Evolutionary conservation across 2,329 filamentous ascomycete genomes (phyloP), one percentile per base, ranked within the genome.

Genomic region (Exophiala calicioides): DNA sequence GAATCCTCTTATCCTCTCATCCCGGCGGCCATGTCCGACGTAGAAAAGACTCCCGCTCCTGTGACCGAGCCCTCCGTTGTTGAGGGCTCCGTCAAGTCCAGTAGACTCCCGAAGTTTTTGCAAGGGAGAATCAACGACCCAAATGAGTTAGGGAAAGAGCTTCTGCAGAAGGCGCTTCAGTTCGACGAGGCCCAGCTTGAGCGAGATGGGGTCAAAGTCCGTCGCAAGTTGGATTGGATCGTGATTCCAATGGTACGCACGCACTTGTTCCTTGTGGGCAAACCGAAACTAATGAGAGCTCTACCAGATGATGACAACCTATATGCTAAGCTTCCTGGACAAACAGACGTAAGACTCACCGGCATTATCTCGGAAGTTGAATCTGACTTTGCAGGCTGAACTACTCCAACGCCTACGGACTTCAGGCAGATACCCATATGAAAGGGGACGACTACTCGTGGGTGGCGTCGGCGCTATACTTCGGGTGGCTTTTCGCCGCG

Each of bases 401-500:
- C 55, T 67, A 67, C 51, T 61, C 64, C 33, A 71, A 71, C 39
- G 68, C 70, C 5, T 73, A 73, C 49, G 66, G 68, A 4, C 60
- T 73, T 2, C 69, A 71, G 48, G 54, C 55, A 3, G 70, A 73
- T 37, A 68, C 69, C 3, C 59, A 66, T 6, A 66, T 73, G 48
- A 62, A 61, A 34, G 69, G 69, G 31, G 61, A 70, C 41, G 61
- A 69, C 45, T 72, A 73, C 53, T 69, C 68, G 9, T 73, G 70
- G 70, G 69, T 72, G 8, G 68, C 69, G 18, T 69, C 69, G 3
- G 68, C 69, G 7, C 63, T 70, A 43, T 69, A 73, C 46, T 71
- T 74, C 41, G 71, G 71, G 19, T 74, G 68, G 58, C 62, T 73
- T 1, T 56, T 63, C 30, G 68, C 66, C 38, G 65, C 54, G 31